Evolutionary conservation across 306 rosid species (phyloP), one percentile per base, ranked within the genome.

Genomic region (Casuarina glauca): DNA sequence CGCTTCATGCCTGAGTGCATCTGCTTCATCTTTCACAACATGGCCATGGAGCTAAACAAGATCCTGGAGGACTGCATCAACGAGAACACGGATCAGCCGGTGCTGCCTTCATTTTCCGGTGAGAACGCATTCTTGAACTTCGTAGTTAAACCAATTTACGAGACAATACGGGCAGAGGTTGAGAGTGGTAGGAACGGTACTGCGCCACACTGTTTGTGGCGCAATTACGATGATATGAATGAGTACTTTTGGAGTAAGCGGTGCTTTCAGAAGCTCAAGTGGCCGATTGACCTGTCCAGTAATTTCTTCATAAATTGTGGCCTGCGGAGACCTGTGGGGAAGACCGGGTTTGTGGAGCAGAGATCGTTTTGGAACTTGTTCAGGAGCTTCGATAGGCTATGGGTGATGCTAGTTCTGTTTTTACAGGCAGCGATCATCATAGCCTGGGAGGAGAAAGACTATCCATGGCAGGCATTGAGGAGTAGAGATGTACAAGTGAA

Each of bases 341-440:
- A n/a, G 88, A 94, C 98, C 20, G 98, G 98, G 35, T 94, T 89
- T 83, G 97, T 94, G 63, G 98, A 94, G 85, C 96, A 88, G 87
- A 89, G 98, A 71, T 94, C 98, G 69, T 94, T 94, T 82, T 91
- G 90, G 96, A 94, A 91, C 83, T 82, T 94, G 88, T 82, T 86
- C 35, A 68, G 98, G 81, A 94, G 98, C 70, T 94, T 94, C 6
- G 98, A 94, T 62, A 81, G 96, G 84, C 89, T 94, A 6, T 94
- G 97, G 97, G 80, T 94, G 54, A 90, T 94, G 98, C 78, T 94
- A 79, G 41, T 88, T 36, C 76, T 94, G 84, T 94, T 94, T 75
- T 93, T 94, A 41, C 98, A 94, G 82, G 94, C 90, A 1, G 98
- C 96, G 8, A 88, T 94, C 57, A 92, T 94, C 69, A 93, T 94